Evolutionary conservation across 2,329 filamentous ascomycete genomes (phyloP), one percentile per base, ranked within the genome.

Genomic region (Ilyonectria mors-panacis): DNA sequence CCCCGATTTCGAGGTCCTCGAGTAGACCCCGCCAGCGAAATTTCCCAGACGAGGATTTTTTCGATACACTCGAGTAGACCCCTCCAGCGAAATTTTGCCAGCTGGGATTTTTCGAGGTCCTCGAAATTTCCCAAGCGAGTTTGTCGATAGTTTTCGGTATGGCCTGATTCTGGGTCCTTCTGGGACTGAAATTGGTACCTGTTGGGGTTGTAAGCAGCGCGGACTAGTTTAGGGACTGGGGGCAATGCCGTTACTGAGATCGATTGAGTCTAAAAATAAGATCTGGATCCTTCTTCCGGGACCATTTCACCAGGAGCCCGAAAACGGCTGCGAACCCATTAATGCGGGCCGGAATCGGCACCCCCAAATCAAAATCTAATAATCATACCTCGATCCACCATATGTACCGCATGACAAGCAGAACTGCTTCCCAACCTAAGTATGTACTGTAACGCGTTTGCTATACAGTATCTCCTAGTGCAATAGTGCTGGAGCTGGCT

Each of bases 21-120:
- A n/a, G n/a, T n/a, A n/a, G n/a, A n/a, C n/a, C n/a, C n/a, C n/a
- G n/a, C n/a, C n/a, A n/a, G n/a, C n/a, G n/a, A n/a, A n/a, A n/a
- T n/a, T n/a, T n/a, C n/a, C n/a, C n/a, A n/a, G n/a, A n/a, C n/a
- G n/a, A n/a, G n/a, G n/a, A n/a, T n/a, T n/a, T n/a, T n/a, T n/a
- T n/a, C n/a, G n/a, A n/a, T n/a, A n/a, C n/a, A n/a, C n/a, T n/a
- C n/a, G n/a, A n/a, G n/a, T n/a, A n/a, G n/a, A n/a, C n/a, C n/a
- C n/a, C n/a, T n/a, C n/a, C n/a, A n/a, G n/a, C n/a, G n/a, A n/a
- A n/a, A n/a, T n/a, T n/a, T n/a, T n/a, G n/a, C n/a, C n/a, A n/a
- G n/a, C n/a, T n/a, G n/a, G n/a, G n/a, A n/a, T n/a, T 44, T 44
- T 44, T 44, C 39, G 39, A 44, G n/a, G 19, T 44, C 39, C 39